phyloP scores from a whole-genome alignment of 2,329 filamentous ascomycete genomes.

The Seiridium cupressi region DNA sequence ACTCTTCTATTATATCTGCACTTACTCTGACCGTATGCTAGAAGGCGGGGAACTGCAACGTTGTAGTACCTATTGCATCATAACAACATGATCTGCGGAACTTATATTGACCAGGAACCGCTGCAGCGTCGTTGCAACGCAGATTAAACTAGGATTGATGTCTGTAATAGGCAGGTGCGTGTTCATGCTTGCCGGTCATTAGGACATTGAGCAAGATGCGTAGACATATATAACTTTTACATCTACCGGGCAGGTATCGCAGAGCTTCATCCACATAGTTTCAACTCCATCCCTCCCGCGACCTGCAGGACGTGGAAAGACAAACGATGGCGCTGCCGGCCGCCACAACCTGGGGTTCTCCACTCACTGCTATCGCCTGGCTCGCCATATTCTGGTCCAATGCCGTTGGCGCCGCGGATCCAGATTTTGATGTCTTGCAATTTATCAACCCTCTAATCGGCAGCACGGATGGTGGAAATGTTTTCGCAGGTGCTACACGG shows the following conservation, averaged over 20 bases:
- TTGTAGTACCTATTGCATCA: background rate
- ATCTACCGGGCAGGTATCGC: too few species aligned
- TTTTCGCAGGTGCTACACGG: slow-evolving; percentile 54
- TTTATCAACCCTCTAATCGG: slow-evolving; percentile 50
- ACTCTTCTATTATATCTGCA: background rate
- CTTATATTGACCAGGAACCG: background rate
- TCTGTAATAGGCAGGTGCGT: background rate
- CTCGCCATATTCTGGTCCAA: background rate
- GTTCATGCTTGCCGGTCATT: background rate
- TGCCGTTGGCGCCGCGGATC: background rate
- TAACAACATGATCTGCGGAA: too few species aligned
- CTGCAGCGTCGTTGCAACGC: too few species aligned
- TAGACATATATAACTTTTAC: too few species aligned
- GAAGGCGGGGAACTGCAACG: background rate
- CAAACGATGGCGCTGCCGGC: background rate
- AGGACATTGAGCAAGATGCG: too few species aligned
- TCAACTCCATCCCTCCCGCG: too few species aligned
- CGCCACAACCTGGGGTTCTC: background rate
- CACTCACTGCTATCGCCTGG: background rate
- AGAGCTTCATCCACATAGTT: too few species aligned
- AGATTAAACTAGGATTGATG: too few species aligned
- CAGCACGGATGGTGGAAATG: slow-evolving; percentile 54
- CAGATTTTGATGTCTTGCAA: slow-evolving; percentile 19
- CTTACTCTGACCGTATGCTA: background rate
- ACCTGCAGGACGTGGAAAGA: too few species aligned